A percentile compares a stretch with the other conserved stretches of the same genome.
These are phyloP conservation scores for Ambrosia trifida DNA, from an alignment of 129 eudicot species.

Conservation along the genomic window DNA sequence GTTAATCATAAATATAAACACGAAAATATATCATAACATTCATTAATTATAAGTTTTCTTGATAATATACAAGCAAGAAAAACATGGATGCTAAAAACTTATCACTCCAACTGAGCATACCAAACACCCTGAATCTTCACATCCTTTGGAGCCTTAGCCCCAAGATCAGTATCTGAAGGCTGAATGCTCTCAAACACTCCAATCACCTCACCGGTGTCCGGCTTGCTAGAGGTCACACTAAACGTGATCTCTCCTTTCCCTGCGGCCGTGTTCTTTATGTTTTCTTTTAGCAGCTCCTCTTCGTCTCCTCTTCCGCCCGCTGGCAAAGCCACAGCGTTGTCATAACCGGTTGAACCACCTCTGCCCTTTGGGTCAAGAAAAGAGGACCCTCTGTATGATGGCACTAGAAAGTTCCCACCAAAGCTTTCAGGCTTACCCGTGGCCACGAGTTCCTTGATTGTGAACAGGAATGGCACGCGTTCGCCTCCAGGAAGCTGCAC, in stretches of 20 bases:
- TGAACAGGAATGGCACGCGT: slow-evolving; percentile 89
- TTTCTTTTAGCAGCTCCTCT: slow-evolving; percentile 87
- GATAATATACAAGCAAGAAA: slow-evolving; percentile 44
- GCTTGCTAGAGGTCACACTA: slow-evolving; percentile 74
- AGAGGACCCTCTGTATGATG: slow-evolving; percentile 91
- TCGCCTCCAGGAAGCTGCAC: slow-evolving; percentile 97
- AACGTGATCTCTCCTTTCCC: slow-evolving; percentile 72
- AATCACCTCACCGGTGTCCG: slow-evolving; percentile 87
- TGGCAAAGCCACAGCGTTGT: slow-evolving; percentile 91
- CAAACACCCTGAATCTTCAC: slow-evolving; percentile 91
- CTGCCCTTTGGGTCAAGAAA: slow-evolving; percentile 98
- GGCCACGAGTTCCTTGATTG: slow-evolving; percentile 79
- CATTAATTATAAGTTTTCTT: slow-evolving; percentile 32
- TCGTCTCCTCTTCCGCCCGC: slow-evolving; percentile 99
- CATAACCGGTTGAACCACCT: slow-evolving; percentile 96
- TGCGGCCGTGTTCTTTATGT: slow-evolving; percentile 64
- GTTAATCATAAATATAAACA: not conserved
- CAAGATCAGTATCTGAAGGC: slow-evolving; percentile 97
- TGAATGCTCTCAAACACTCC: slow-evolving; percentile 93
- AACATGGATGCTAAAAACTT: slow-evolving; percentile 24
- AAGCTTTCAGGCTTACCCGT: slow-evolving; percentile 81
- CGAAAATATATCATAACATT: slow-evolving; percentile 20
- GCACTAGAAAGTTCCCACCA: slow-evolving; percentile 76
- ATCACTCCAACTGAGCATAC: slow-evolving; percentile 84
- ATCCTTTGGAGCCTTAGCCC: slow-evolving; percentile 84